Conservation (phyloP, 2,329 filamentous ascomycete species). For the Didymella pinodella region DNA sequence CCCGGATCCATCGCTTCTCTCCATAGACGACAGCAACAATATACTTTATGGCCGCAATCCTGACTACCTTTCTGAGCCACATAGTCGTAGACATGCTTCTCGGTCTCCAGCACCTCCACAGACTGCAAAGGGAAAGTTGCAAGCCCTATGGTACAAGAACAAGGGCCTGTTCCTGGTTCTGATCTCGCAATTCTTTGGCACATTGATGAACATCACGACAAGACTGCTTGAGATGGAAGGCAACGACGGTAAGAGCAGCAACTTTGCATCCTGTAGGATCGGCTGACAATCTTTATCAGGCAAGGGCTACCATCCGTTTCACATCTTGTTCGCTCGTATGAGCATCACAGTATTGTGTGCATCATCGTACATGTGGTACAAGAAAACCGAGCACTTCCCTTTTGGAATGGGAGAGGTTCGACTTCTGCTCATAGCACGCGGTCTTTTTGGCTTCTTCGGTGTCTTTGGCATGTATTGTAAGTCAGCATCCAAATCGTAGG, state of each 20-base stretch:
- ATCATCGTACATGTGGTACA: conserved; percentile 76
- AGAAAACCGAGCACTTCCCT: conserved; percentile 71
- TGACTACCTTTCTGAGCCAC: conserved; percentile 26
- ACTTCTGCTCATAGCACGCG: conserved; percentile 71
- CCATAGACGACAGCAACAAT: conserved; percentile 46
- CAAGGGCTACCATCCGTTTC: conserved; percentile 77
- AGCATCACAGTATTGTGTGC: conserved; percentile 73
- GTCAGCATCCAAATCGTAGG: conserved; percentile 30
- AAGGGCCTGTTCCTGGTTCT: conserved; percentile 78
- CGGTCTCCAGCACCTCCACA: conserved; percentile 33
- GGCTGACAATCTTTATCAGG: conserved; percentile 37
- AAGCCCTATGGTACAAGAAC: conserved; percentile 67
- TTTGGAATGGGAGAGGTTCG: conserved; percentile 73
- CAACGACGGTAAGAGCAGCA: conserved; percentile 58
- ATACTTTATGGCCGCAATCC: conserved; percentile 37
- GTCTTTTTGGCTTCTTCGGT: conserved; percentile 76
- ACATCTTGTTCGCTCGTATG: conserved; percentile 83
- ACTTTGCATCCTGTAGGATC: background rate
- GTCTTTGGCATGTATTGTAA: conserved; percentile 77
- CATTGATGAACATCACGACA: conserved; percentile 84
- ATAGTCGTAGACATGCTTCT: conserved; percentile 31
- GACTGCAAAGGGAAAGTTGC: conserved; percentile 32
- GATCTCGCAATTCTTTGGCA: conserved; percentile 79
- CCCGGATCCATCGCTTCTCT: conserved; percentile 44
- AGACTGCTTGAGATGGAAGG: conserved; percentile 74